A percentile compares a stretch with the other conserved stretches of the same genome.
Conservation (phyloP, 1,284 basidiomycete species). For the Marasmius fiardii region DNA sequence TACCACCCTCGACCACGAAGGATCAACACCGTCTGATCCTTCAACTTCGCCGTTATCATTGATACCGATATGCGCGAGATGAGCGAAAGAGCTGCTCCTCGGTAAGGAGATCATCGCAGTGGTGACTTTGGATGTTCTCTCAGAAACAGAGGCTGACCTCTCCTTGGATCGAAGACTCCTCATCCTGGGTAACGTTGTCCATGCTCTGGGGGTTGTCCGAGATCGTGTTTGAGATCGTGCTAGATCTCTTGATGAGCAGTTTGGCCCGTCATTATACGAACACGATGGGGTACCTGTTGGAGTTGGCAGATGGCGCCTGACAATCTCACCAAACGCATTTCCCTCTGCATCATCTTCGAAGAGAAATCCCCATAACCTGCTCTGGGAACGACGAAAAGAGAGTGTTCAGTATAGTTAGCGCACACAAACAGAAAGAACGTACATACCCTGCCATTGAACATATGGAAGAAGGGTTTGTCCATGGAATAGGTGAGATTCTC, state of each 20-base stretch:
- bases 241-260: background rate
- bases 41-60: slow-evolving; percentile 66
- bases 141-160: slow-evolving; percentile 3
- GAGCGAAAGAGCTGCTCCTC: slow-evolving; percentile 74
- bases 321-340: slow-evolving; percentile 46
- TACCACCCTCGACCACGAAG: slow-evolving; percentile 57
- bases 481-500: slow-evolving; percentile 78
- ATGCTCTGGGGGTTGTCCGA: background rate
- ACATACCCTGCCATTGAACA: slow-evolving; percentile 80
- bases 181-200: slow-evolving; percentile 10
- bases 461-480: slow-evolving; percentile 92
- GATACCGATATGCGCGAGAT: slow-evolving; percentile 86
- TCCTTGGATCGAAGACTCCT: slow-evolving; percentile 16
- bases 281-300: slow-evolving; percentile 6
- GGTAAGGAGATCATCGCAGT: slow-evolving; percentile 73
- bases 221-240: too few species aligned
- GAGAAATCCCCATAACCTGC: slow-evolving; percentile 75
- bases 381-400: slow-evolving; percentile 39
- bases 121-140: slow-evolving; percentile 25
- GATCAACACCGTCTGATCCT: slow-evolving; percentile 72
- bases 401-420: background rate
- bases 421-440: background rate
- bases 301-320: slow-evolving; percentile 42
- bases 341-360: slow-evolving; percentile 69
- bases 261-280: background rate